Evolutionary conservation across 441 rosid genomes (phyloP).

Genomic region (Corymbia citriodora): DNA sequence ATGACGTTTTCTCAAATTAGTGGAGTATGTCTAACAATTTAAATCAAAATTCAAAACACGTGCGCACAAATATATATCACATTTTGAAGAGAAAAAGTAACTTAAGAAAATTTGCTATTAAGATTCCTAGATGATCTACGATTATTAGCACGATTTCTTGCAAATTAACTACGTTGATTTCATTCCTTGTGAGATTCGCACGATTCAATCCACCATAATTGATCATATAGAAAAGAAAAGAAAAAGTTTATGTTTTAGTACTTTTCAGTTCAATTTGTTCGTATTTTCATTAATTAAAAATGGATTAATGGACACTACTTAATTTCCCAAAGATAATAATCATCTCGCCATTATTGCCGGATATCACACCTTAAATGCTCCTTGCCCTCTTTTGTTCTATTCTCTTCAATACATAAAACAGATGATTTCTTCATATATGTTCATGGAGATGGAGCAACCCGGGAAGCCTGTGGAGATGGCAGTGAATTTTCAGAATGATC

Average conservation of each 20-base stretch:
- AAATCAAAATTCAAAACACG: not conserved
- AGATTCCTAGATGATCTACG: not conserved
- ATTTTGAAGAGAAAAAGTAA: not conserved
- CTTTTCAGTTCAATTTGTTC: not conserved
- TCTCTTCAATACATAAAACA: not conserved
- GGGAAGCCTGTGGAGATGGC: not conserved
- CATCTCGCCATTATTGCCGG: not conserved
- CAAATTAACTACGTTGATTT: not conserved
- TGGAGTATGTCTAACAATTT: not conserved
- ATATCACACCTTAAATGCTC: not conserved
- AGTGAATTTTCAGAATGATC: not conserved
- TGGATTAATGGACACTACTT: not conserved
- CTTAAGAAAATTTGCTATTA: not conserved
- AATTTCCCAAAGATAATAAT: not conserved
- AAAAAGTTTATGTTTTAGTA: not conserved
- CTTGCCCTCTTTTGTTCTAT: not conserved
- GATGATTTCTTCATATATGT: not conserved
- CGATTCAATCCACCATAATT: not conserved
- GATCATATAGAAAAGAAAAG: not conserved
- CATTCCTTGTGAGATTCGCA: rapidly evolving
- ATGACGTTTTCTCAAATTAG: not conserved
- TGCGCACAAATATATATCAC: not conserved
- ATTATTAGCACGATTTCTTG: not conserved
- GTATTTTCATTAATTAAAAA: not conserved
- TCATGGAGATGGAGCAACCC: not conserved